A percentile compares a stretch with the other conserved stretches of the same genome.
phyloP scores from a whole-genome alignment of 2,329 filamentous ascomycete species.

The Ophiocordyceps camponoti-floridani region DNA sequence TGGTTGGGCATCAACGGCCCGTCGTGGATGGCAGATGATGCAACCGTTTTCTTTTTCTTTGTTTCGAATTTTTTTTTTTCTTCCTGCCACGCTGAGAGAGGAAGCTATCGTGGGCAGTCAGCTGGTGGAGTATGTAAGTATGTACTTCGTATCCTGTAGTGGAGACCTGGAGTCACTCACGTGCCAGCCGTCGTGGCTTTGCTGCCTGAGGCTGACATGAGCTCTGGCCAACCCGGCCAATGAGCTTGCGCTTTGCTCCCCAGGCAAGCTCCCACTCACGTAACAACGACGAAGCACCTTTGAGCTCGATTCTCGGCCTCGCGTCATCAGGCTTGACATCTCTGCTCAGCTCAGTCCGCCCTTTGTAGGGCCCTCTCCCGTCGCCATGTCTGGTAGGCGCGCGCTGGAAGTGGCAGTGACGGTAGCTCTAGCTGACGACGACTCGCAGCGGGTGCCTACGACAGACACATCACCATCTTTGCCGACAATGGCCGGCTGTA shows the following conservation, averaged over 20 bases:
- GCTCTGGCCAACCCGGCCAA: slow-evolving; percentile 7
- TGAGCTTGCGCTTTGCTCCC: slow-evolving; percentile 16
- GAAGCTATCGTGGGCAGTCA: not conserved
- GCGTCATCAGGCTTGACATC: not conserved
- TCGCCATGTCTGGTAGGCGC: slow-evolving; percentile 35
- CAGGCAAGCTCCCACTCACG: slow-evolving; percentile 31
- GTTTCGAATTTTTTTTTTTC: not conserved
- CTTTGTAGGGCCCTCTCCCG: slow-evolving; percentile 2
- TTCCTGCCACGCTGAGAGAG: not conserved
- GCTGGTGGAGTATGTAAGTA: not conserved
- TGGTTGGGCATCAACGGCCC: not conserved
- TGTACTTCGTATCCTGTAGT: not conserved
- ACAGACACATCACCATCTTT: slow-evolving; percentile 99
- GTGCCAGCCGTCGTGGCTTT: not conserved
- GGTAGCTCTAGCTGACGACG: slow-evolving; percentile 8
- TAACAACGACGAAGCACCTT: slow-evolving; percentile 14
- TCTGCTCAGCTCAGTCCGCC: not conserved
- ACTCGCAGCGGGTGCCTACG: slow-evolving; percentile 54
- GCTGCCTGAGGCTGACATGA: slow-evolving; percentile 15
- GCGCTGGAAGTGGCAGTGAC: slow-evolving; percentile 1
- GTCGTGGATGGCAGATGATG: not conserved
- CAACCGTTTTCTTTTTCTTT: not conserved
- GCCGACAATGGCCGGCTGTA: slow-evolving; percentile 96
- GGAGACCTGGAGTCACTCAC: not conserved
- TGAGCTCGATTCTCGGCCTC: not conserved